phyloP scores from a whole-genome alignment of 1,139 yeast genomes.

The Arxiozyma heterogenica region DNA sequence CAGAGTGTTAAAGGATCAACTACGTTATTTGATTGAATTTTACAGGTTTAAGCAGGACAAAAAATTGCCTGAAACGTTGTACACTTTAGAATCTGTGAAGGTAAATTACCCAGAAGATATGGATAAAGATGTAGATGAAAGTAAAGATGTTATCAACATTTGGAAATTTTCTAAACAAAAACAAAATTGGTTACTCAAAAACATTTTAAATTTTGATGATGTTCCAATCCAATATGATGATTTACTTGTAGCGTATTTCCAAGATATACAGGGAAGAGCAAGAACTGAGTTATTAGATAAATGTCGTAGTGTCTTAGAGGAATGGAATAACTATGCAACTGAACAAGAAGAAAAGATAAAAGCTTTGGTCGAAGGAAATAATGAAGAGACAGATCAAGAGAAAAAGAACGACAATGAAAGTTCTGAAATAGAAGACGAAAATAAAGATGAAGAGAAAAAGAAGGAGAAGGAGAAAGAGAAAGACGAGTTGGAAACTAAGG shows the following conservation, averaged over 20 bases:
- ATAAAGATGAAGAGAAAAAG: conserved; percentile 2
- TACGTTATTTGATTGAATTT: conserved; percentile 63
- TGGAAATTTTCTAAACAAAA: conserved; percentile 96
- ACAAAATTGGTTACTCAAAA: conserved; percentile 83
- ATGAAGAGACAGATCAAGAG: conserved; percentile 12
- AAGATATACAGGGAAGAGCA: conserved; percentile 65
- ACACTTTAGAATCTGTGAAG: conserved; percentile 19
- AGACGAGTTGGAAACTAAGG: conserved; percentile 5
- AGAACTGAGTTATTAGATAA: conserved; percentile 48
- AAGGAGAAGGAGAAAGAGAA: not conserved
- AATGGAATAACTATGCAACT: conserved; percentile 26
- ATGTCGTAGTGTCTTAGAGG: conserved; percentile 26
- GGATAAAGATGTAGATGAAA: conserved; percentile 10
- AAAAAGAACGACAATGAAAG: conserved; percentile 9
- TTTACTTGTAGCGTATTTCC: conserved; percentile 45
- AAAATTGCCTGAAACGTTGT: conserved; percentile 19
- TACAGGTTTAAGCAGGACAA: conserved; percentile 42
- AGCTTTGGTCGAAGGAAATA: conserved; percentile 18
- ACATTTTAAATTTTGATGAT: conserved; percentile 47
- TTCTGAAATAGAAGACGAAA: conserved; percentile 9
- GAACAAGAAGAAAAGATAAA: conserved; percentile 25
- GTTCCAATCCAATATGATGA: conserved; percentile 43
- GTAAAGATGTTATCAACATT: conserved; percentile 17
- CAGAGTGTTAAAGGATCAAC: conserved; percentile 55
- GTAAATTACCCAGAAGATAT: conserved; percentile 13